A percentile compares a stretch with the other conserved stretches of the same genome.
Conservation (phyloP, 805 yeast genomes). For the Kuraishia piskuri region DNA sequence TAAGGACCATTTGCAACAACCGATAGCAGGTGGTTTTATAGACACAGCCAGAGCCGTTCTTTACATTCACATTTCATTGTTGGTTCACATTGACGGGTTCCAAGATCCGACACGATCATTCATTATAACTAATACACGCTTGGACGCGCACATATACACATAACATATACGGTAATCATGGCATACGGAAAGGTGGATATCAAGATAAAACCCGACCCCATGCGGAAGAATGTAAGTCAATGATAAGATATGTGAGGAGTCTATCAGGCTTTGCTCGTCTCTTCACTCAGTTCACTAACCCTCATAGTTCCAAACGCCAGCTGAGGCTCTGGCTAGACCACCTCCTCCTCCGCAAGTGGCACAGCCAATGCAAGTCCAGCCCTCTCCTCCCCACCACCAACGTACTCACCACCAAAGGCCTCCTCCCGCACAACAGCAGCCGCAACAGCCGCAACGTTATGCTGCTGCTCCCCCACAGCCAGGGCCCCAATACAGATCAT, state of each 20-base stretch:
- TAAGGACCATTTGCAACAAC: no score
- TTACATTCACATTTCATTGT: no score
- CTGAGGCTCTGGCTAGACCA: constrained; percentile 9
- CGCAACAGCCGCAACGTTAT: constrained; percentile 5
- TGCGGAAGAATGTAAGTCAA: background rate
- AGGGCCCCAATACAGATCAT: constrained; percentile 3
- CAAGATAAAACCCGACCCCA: background rate
- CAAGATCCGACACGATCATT: no score
- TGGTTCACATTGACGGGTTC: no score
- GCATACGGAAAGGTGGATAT: background rate
- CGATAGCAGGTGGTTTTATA: no score
- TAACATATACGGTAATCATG: background rate
- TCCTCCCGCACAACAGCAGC: constrained; percentile 8
- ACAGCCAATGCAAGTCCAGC: constrained; percentile 3
- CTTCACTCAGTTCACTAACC: constrained; percentile 1
- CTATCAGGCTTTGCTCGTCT: background rate
- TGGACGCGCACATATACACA: background rate
- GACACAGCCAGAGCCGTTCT: no score
- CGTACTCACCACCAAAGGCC: constrained; percentile 10
- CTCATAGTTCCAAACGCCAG: constrained; percentile 6
- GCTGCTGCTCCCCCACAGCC: constrained; percentile 4
- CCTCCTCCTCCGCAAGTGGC: constrained; percentile 10
- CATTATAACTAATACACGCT: background rate
- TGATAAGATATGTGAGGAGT: no score
- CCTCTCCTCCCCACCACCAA: constrained; percentile 8